phyloP scores from a whole-genome alignment of 2,329 filamentous ascomycete species.

The Xylariaceae sp. region DNA sequence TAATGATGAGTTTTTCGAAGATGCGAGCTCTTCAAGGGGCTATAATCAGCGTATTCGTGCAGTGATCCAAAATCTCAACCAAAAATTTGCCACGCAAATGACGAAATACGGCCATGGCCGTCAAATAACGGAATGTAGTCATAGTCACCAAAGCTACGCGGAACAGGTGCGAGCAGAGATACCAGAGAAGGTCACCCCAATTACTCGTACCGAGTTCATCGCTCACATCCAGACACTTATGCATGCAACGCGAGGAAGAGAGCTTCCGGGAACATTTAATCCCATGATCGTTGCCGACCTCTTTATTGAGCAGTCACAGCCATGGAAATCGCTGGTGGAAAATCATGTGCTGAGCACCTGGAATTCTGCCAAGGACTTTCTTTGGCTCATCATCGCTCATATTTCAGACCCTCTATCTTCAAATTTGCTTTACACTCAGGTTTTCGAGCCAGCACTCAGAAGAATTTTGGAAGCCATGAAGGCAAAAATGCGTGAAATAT shows the following conservation, averaged over 20 bases:
- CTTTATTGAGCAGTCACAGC: slow-evolving; percentile 42
- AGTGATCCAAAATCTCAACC: slow-evolving; percentile 55
- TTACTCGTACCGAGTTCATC: slow-evolving; percentile 46
- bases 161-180: too few relatives aligned
- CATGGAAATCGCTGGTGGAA: slow-evolving; percentile 36
- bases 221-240: slow-evolving; percentile 38
- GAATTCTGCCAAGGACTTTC: too few relatives aligned
- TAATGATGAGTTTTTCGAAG: slow-evolving; percentile 55
- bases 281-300: slow-evolving; percentile 43
- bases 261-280: slow-evolving; percentile 45
- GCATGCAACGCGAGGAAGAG: slow-evolving; percentile 39
- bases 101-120: slow-evolving; percentile 48
- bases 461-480: slow-evolving; percentile 26
- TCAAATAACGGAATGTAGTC: too few relatives aligned
- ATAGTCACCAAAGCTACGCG: too few relatives aligned
- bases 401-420: slow-evolving; percentile 32
- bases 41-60: slow-evolving; percentile 56
- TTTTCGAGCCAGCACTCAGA: slow-evolving; percentile 34
- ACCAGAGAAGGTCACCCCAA: slow-evolving; percentile 31
- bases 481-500: slow-evolving; percentile 36
- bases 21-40: slow-evolving; percentile 36
- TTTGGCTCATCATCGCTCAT: slow-evolving; percentile 31
- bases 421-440: slow-evolving; percentile 25
- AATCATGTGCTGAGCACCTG: slow-evolving; percentile 26
- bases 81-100: slow-evolving; percentile 54